A percentile compares a stretch with the other conserved stretches of the same genome.
Conservation (phyloP, 2,329 filamentous ascomycete genomes). For the Penicillium sclerotiorum region DNA sequence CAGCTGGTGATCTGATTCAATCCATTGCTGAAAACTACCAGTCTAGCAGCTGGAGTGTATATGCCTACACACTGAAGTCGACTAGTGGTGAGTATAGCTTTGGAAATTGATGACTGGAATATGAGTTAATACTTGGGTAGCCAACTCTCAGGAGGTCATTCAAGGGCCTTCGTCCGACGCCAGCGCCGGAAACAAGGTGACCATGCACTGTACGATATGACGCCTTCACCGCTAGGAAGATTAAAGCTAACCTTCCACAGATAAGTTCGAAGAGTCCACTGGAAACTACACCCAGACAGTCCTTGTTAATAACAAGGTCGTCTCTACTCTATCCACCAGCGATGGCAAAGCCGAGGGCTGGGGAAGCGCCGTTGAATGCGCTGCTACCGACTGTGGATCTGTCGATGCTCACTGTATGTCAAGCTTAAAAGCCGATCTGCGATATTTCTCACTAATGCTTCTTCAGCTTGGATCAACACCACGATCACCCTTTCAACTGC, state of each 20-base stretch:
- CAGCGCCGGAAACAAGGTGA: constrained; percentile 36
- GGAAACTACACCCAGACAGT: constrained; percentile 48
- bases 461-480: constrained; percentile 43
- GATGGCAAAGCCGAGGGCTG: constrained; percentile 48
- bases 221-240: background rate
- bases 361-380: constrained; percentile 49
- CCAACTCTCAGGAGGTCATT: constrained; percentile 35
- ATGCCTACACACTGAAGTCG: constrained; percentile 28
- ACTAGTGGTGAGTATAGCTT: constrained; percentile 15
- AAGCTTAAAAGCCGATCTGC: background rate
- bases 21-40: constrained; percentile 48
- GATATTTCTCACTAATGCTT: background rate
- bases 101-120: no score
- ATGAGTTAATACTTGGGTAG: constrained; percentile 13
- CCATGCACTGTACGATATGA: constrained; percentile 41
- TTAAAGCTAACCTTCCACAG: constrained; percentile 9
- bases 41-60: constrained; percentile 45
- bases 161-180: constrained; percentile 33
- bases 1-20: constrained; percentile 52
- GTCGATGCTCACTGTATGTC: constrained; percentile 42
- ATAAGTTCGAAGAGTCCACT: constrained; percentile 44
- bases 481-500: constrained; percentile 38
- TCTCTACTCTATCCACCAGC: constrained; percentile 51
- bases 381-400: constrained; percentile 43
- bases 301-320: constrained; percentile 37